phyloP scores from a whole-genome alignment of 768 basidiomycete genomes.

The Lyophyllum semitale region DNA sequence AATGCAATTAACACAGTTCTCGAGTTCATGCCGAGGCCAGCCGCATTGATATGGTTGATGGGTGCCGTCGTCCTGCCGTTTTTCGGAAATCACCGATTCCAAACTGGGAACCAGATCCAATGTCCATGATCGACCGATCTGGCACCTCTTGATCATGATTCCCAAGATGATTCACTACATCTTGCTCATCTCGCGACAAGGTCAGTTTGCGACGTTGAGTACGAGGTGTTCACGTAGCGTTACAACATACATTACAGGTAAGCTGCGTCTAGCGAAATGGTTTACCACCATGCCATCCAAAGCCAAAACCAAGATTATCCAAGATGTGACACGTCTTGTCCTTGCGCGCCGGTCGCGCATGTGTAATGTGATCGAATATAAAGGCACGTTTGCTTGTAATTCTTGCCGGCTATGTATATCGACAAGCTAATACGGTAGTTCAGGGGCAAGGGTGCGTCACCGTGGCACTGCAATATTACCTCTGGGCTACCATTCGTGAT shows the following conservation, averaged over 20 bases:
- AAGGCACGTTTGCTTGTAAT: constrained; percentile 57
- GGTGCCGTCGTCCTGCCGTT: too few species aligned
- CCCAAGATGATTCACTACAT: constrained; percentile 86
- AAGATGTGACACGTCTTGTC: constrained; percentile 93
- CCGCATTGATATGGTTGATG: too few species aligned
- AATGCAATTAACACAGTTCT: too few species aligned
- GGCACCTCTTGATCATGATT: too few species aligned
- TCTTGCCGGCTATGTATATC: not conserved
- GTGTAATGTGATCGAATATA: constrained; percentile 98
- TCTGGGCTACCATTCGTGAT: not conserved
- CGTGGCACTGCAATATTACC: constrained; percentile 34
- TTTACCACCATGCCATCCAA: constrained; percentile 83
- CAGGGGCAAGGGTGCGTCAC: constrained; percentile 36
- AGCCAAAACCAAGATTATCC: constrained; percentile 87
- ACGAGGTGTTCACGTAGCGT: not conserved
- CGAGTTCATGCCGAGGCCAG: too few species aligned
- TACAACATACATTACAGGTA: constrained; percentile 51
- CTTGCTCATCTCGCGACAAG: constrained; percentile 92
- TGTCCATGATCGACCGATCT: too few species aligned
- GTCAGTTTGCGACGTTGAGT: constrained; percentile 31
- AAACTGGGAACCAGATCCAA: too few species aligned
- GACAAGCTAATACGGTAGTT: not conserved
- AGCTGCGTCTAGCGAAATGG: constrained; percentile 96
- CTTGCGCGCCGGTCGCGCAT: constrained; percentile 84
- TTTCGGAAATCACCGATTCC: too few species aligned